Conservation (phyloP, 2,329 filamentous ascomycete species). For the Cadophora sp. region DNA sequence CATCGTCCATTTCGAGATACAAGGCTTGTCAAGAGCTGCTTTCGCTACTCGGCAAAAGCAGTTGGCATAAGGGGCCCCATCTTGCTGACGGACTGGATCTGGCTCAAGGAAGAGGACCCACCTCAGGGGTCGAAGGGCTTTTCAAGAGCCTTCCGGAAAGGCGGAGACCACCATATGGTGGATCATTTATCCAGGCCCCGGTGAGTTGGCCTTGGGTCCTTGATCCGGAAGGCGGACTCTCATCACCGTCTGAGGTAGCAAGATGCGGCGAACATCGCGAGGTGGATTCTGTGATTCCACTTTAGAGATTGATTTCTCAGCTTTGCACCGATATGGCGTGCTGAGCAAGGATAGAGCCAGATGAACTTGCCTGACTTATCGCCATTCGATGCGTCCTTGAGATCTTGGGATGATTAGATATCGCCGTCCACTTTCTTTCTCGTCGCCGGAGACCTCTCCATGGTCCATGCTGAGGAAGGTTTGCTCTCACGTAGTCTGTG, state of each 20-base stretch:
- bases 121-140: background rate
- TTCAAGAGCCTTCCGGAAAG: constrained; percentile 1
- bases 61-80: constrained; percentile 3
- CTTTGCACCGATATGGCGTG: background rate
- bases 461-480: background rate
- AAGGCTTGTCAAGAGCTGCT: background rate
- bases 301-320: constrained; percentile 1
- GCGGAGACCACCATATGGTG: background rate
- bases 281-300: background rate
- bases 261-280: background rate
- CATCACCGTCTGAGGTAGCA: background rate
- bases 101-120: background rate
- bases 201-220: background rate
- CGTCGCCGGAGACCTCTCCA: background rate
- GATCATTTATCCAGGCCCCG: background rate
- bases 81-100: background rate
- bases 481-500: background rate
- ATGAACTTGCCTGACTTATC: background rate
- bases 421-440: background rate
- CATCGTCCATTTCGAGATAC: background rate
- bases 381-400: background rate
- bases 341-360: background rate
- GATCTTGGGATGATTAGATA: background rate
- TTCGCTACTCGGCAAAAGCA: background rate
- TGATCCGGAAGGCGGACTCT: background rate